Percentiles rank a stretch among this genome's conserved stretches.
Conservation (phyloP, 1,284 basidiomycete species). For the Moniliophthora roreri region DNA sequence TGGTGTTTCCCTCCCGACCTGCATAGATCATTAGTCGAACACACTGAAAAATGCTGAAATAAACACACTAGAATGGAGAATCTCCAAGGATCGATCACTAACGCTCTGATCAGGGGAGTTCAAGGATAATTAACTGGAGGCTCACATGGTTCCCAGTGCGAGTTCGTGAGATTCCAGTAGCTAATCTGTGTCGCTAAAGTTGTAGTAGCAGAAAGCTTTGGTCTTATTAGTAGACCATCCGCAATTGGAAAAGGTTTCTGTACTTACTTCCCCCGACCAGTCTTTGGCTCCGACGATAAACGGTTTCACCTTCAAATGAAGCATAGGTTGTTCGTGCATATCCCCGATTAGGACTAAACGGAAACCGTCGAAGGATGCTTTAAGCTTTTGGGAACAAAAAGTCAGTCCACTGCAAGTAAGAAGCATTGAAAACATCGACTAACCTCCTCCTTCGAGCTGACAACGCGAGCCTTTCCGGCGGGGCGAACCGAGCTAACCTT, state of each 20-base stretch:
- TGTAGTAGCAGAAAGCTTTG: slow-evolving; percentile 78
- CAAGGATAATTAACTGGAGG: slow-evolving; percentile 13
- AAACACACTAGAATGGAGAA: slow-evolving; percentile 71
- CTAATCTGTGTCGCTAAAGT: slow-evolving; percentile 83
- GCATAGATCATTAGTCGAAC: slow-evolving; percentile 6
- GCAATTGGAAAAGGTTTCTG: slow-evolving; percentile 3
- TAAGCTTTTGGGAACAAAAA: slow-evolving; percentile 50
- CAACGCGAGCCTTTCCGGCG: slow-evolving; percentile 56
- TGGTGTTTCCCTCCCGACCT: slow-evolving; percentile 56
- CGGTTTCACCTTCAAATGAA: slow-evolving; percentile 86
- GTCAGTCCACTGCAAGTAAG: slow-evolving; percentile 3
- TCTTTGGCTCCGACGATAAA: slow-evolving; percentile 87
- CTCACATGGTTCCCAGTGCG: slow-evolving; percentile 97
- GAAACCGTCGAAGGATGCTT: slow-evolving; percentile 86
- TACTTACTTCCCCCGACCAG: slow-evolving; percentile 87
- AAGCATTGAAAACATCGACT: slow-evolving; percentile 2
- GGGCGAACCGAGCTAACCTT: slow-evolving; percentile 28
- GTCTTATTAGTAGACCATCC: neutral
- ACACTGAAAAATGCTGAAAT: neutral
- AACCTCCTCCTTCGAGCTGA: slow-evolving; percentile 83
- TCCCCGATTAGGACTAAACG: slow-evolving; percentile 95
- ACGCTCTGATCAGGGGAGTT: slow-evolving; percentile 4
- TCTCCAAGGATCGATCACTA: slow-evolving; percentile 96
- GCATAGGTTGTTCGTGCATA: slow-evolving; percentile 90
- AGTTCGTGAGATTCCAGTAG: slow-evolving; percentile 97